Base-by-base conservation (phyloP, 768 basidiomycete genomes). In the Tricholoma furcatifolium region DNA sequence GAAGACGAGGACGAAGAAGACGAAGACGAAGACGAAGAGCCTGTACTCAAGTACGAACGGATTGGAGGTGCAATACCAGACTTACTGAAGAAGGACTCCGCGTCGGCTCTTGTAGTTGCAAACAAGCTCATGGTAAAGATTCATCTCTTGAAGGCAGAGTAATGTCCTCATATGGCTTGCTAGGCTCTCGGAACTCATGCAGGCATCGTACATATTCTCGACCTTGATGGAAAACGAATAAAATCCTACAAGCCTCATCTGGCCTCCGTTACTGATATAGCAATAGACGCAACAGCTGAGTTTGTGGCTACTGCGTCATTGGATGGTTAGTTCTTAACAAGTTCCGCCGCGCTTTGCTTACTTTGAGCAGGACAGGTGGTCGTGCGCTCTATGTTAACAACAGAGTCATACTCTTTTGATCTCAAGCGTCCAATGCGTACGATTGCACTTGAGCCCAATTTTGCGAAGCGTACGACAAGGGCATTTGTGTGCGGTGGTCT, bases 221-320 rank as follows among this genome's bases (percentile, higher is more conserved):
- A 87, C 63, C 76, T 90, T 36, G 70, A 81, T 23, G 96, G 95
- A 4, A 80, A 84, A 50, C 83, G 88, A 40, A 78, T 94, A 69
- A 95, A 93, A 68, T 91, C 91, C 1, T 97, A 86, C 69, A 87
- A 93, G 63, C 91, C 90, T 2, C 97, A 99, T 64, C 74, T 83
- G 31, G 95, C 95, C 0, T 91, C 91, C 10, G 77, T 98, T 50
- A 81, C 84, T 52, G 93, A 93, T 64, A 85, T 98, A 34, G 81
- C 80, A 44, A 78, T 98, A 63, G 95, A 98, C 65, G 73, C 77
- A 49, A 89, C 88, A 0, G 86, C 83, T 30, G 93, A 97, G 53
- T 98, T 93, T 62, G 82, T 98, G 6, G 93, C 87, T 2, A 94
- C 93, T 6, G 89, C 95, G 0, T 93, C 93, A 3, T 84, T 96